These are phyloP conservation scores for Kwoniella dejecticola DNA, from an alignment of 768 basidiomycete species.

Conservation along the genomic window DNA sequence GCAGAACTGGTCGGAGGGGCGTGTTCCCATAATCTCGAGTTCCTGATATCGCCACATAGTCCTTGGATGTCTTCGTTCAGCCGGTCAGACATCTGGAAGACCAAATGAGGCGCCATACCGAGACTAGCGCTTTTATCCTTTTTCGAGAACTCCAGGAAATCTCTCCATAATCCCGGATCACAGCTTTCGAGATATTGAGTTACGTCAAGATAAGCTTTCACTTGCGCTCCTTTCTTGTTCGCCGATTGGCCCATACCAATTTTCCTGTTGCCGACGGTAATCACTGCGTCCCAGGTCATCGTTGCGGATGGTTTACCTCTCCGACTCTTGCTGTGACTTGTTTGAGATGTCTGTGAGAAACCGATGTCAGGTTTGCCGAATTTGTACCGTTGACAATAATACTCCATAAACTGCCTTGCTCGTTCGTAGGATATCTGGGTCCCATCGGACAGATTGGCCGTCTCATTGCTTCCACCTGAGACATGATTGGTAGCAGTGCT, in stretches of 20 bases:
- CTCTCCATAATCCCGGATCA: slow-evolving; percentile 76
- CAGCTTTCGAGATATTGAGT: slow-evolving; percentile 81
- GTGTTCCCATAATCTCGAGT: slow-evolving; percentile 68
- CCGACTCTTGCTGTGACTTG: slow-evolving; percentile 30
- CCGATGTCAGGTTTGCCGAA: slow-evolving; percentile 74
- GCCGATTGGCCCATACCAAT: slow-evolving; percentile 76
- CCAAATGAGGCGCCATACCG: slow-evolving; percentile 70
- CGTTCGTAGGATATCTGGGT: slow-evolving; percentile 67
- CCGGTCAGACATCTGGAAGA: slow-evolving; percentile 65
- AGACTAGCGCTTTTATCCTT: slow-evolving; percentile 62
- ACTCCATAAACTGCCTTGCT: slow-evolving; percentile 90
- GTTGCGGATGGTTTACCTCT: background rate
- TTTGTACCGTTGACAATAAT: slow-evolving; percentile 77
- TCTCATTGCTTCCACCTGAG: slow-evolving; percentile 26
- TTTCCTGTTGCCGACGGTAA: slow-evolving; percentile 65
- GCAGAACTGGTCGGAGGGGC: slow-evolving; percentile 21
- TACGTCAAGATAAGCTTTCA: slow-evolving; percentile 82
- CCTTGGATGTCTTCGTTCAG: slow-evolving; percentile 73
- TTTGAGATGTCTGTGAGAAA: slow-evolving; percentile 56
- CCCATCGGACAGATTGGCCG: slow-evolving; percentile 64
- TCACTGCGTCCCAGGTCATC: slow-evolving; percentile 43
- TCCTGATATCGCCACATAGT: slow-evolving; percentile 68
- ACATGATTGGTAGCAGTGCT: slow-evolving; percentile 5
- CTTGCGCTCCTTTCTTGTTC: slow-evolving; percentile 71
- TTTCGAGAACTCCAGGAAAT: slow-evolving; percentile 65